Evolutionary conservation across 2,329 filamentous ascomycete species (phyloP).

Genomic region (Fusarium mangiferae): DNA sequence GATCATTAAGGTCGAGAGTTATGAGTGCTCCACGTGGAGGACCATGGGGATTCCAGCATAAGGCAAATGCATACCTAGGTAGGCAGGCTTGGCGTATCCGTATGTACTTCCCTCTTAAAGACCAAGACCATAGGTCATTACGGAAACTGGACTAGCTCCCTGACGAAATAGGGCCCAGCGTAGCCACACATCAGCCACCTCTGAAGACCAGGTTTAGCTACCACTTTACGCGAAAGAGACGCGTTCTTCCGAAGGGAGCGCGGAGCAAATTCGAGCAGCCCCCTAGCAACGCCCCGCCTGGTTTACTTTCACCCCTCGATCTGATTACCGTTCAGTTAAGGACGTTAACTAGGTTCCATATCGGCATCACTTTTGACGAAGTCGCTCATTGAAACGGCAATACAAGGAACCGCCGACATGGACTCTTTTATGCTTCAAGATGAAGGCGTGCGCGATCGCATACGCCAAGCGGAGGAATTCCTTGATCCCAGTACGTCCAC

Average conservation of each 20-base stretch:
- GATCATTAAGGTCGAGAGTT: conserved; percentile 1
- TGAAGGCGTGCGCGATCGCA: conserved; percentile 83
- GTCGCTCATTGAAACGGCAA: conserved; percentile 15
- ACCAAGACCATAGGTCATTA: conserved; percentile 22
- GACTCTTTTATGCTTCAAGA: conserved; percentile 81
- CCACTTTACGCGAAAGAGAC: conserved; percentile 45
- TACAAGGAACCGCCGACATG: conserved; percentile 60
- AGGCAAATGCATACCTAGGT: too few species aligned
- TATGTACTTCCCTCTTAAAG: not conserved
- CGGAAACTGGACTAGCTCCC: conserved; percentile 18
- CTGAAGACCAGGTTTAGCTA: not conserved
- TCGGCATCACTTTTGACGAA: conserved; percentile 11
- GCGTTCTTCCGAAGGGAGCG: conserved; percentile 29
- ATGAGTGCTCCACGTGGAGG: conserved; percentile 5
- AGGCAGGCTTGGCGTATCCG: not conserved
- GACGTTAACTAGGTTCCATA: not conserved
- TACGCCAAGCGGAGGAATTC: conserved; percentile 90
- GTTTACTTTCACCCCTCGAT: conserved; percentile 33
- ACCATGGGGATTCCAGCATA: not conserved
- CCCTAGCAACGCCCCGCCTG: conserved; percentile 32
- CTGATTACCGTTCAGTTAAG: not conserved
- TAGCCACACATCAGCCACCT: conserved; percentile 20
- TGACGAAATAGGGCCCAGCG: not conserved
- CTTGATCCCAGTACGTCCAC: conserved; percentile 82
- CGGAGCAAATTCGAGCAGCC: conserved; percentile 28